phyloP scores from a whole-genome alignment of 2,329 filamentous ascomycete genomes.

The Plectosphaerella cucumerina region DNA sequence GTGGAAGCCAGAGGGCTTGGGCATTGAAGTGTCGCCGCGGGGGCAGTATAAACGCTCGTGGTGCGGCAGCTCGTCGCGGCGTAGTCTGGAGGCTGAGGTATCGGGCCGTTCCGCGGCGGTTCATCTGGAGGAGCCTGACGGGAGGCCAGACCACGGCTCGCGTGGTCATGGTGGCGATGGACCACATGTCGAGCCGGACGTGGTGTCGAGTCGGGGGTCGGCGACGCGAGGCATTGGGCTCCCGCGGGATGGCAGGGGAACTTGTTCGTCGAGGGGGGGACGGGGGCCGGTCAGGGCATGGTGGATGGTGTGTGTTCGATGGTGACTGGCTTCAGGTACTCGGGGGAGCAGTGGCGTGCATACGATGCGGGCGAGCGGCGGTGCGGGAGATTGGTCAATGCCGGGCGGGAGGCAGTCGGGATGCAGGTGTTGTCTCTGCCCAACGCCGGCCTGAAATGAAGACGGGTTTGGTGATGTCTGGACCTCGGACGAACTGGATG shows the following conservation, averaged over 20 bases:
- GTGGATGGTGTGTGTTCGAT: conserved; percentile 10
- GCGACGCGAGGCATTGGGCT: neutral
- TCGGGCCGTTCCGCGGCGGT: no score
- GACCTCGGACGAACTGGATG: no score
- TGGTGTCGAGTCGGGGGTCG: neutral
- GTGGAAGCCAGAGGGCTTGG: conserved; percentile 53
- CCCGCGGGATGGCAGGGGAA: neutral
- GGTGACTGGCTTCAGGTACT: conserved; percentile 8
- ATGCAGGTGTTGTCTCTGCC: conserved; percentile 11
- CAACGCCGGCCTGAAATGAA: conserved; percentile 2
- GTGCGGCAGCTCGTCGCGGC: neutral
- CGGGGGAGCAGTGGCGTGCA: neutral
- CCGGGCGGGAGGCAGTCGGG: neutral
- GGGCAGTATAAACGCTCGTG: conserved; percentile 2
- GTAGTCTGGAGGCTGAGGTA: no score
- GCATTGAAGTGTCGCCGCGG: conserved; percentile 26
- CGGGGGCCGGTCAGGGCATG: conserved; percentile 6
- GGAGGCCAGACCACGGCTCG: neutral
- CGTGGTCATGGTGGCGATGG: neutral
- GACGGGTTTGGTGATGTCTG: no score
- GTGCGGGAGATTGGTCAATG: conserved; percentile 6
- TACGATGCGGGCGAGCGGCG: conserved; percentile 1
- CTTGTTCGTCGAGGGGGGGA: neutral
- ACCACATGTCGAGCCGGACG: no score
- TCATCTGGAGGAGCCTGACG: no score